These are phyloP conservation scores for Cladosporium velox DNA, from an alignment of 2,329 filamentous ascomycete species.

Conservation along the genomic window DNA sequence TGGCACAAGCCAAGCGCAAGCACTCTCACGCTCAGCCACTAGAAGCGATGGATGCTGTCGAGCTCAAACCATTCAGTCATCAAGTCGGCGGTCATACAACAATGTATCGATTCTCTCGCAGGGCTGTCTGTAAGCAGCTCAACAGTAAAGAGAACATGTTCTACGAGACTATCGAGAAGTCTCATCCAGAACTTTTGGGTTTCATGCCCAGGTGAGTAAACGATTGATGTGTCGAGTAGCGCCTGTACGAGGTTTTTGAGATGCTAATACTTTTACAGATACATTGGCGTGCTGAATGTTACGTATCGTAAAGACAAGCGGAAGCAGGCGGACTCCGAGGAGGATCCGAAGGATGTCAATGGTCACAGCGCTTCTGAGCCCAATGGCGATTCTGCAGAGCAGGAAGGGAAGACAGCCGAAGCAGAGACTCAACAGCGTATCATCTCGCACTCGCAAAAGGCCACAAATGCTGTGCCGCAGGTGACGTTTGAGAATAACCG, in stretches of 20 bases:
- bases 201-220: constrained; percentile 73
- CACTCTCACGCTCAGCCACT: constrained; percentile 36
- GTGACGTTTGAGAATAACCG: constrained; percentile 93
- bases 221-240: neutral
- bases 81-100: constrained; percentile 97
- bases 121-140: constrained; percentile 95
- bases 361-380: constrained; percentile 1
- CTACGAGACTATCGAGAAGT: constrained; percentile 91
- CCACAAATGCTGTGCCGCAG: constrained; percentile 70
- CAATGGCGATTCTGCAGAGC: constrained; percentile 18
- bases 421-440: constrained; percentile 50
- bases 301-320: constrained; percentile 82
- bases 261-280: constrained; percentile 55
- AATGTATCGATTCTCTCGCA: constrained; percentile 90
- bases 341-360: constrained; percentile 6
- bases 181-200: constrained; percentile 83
- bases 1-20: constrained; percentile 38
- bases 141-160: constrained; percentile 99
- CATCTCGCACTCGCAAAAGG: constrained; percentile 75
- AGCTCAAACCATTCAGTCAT: constrained; percentile 94
- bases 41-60: constrained; percentile 81
- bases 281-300: constrained; percentile 95
- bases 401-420: constrained; percentile 12
- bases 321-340: constrained; percentile 40
- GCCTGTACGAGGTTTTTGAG: neutral